These are phyloP conservation scores for Venturia oleaginea DNA, from an alignment of 2,329 filamentous ascomycete genomes.

Conservation along the genomic window DNA sequence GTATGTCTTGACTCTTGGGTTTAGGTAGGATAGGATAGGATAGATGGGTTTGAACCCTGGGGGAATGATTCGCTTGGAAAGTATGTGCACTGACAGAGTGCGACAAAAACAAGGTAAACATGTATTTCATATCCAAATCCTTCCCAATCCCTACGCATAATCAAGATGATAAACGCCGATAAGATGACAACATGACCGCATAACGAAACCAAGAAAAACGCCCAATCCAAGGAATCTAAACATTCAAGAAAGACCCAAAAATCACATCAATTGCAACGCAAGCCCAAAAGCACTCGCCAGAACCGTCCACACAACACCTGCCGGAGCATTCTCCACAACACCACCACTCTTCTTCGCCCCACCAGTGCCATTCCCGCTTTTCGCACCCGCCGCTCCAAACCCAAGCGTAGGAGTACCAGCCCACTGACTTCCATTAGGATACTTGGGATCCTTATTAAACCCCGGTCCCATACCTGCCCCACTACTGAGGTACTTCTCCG, in stretches of 20 bases:
- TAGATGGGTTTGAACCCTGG: too few relatives aligned
- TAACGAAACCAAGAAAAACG: background rate
- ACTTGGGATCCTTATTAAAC: slow-evolving; percentile 35
- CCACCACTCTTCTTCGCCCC: background rate
- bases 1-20: too few relatives aligned
- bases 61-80: too few relatives aligned
- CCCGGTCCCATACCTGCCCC: slow-evolving; percentile 50
- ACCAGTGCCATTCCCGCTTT: background rate
- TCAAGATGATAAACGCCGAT: too few relatives aligned
- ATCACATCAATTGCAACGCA: background rate
- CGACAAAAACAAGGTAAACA: too few relatives aligned
- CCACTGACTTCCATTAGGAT: slow-evolving; percentile 42
- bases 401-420: slow-evolving; percentile 33
- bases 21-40: too few relatives aligned
- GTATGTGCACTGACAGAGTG: too few relatives aligned
- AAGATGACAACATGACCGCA: background rate
- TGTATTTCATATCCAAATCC: too few relatives aligned
- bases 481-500: slow-evolving; percentile 46
- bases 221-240: background rate
- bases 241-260: background rate
- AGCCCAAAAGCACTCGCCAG: background rate
- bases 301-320: background rate
- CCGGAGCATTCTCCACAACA: background rate
- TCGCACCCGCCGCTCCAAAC: background rate
- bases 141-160: too few relatives aligned